Evolutionary conservation across 177 flowering plant species (phyloP).

Genomic region (Vitis hybrid): DNA sequence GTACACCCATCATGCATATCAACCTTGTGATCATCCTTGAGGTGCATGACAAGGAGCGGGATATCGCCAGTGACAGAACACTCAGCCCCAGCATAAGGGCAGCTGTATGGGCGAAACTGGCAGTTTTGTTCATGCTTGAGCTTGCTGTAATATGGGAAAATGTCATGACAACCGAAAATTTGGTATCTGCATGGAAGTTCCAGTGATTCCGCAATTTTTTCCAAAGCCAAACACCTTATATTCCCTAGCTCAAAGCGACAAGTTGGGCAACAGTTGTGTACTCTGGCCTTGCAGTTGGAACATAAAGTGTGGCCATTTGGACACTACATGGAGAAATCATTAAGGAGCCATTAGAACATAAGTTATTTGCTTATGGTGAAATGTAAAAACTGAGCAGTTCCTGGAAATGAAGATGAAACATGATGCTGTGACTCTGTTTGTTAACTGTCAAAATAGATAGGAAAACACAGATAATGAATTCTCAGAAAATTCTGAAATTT

Average conservation of each 20-base stretch:
- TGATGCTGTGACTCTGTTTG: too few relatives aligned
- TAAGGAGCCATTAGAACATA: not conserved
- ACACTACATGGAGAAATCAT: slow-evolving; percentile 30
- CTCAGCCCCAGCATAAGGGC: slow-evolving; percentile 70
- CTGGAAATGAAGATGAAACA: not conserved
- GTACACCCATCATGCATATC: slow-evolving; percentile 61
- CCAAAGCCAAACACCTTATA: slow-evolving; percentile 62
- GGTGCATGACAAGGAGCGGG: slow-evolving; percentile 44
- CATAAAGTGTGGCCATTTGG: slow-evolving; percentile 67
- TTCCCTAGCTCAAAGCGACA: slow-evolving; percentile 63
- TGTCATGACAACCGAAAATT: slow-evolving; percentile 43
- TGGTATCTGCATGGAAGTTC: slow-evolving; percentile 62
- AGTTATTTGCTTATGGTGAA: not conserved
- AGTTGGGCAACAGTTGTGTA: slow-evolving; percentile 49
- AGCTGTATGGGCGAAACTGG: slow-evolving; percentile 44
- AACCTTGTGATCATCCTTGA: slow-evolving; percentile 58
- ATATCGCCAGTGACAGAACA: slow-evolving; percentile 56
- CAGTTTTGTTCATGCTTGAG: slow-evolving; percentile 54
- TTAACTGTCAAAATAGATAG: too few relatives aligned
- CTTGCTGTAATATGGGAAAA: slow-evolving; percentile 49
- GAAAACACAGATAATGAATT: too few relatives aligned
- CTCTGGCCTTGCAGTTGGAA: slow-evolving; percentile 43
- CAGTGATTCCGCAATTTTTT: slow-evolving; percentile 54
- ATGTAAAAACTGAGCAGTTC: not conserved
- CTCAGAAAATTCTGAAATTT: too few relatives aligned